These are phyloP conservation scores for Besnoitia besnoiti DNA, from an alignment of 169 alveolate species.

Conservation along the genomic window DNA sequence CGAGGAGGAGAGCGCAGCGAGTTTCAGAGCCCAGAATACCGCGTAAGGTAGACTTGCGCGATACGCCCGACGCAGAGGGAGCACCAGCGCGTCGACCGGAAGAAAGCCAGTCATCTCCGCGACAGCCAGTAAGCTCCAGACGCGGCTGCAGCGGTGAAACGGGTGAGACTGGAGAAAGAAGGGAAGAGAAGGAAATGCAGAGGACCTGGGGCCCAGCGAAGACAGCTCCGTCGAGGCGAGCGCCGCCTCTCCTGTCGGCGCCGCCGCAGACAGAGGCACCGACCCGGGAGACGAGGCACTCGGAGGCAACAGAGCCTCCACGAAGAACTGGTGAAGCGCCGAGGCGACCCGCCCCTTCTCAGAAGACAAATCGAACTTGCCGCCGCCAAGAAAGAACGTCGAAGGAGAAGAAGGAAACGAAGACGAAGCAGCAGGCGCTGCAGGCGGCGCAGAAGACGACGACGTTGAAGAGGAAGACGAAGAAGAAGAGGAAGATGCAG, in stretches of 20 bases:
- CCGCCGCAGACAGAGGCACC: too few relatives aligned
- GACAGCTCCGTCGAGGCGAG: neutral
- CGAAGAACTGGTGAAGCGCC: neutral
- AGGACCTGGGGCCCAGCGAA: neutral
- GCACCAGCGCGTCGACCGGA: neutral
- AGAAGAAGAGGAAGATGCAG: neutral
- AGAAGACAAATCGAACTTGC: neutral
- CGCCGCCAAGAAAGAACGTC: neutral
- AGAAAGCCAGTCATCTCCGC: constrained; percentile 36
- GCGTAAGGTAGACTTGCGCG: constrained; percentile 28
- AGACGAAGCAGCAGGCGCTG: neutral
- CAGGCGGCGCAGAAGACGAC: neutral
- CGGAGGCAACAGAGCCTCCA: neutral
- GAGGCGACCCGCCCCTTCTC: neutral
- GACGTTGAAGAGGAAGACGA: neutral
- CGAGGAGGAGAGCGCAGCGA: neutral
- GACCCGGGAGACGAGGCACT: neutral
- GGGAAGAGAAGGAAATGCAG: neutral
- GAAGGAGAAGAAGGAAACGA: neutral
- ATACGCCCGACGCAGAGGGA: constrained; percentile 2
- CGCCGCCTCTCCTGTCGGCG: too few relatives aligned
- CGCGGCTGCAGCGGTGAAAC: neutral
- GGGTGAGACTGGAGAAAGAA: neutral
- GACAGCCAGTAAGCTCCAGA: constrained; percentile 1
- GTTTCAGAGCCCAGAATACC: constrained; percentile 7